These are phyloP conservation scores for Dendrobium nobile DNA, from an alignment of 106 monocot genomes.

Conservation along the genomic window DNA sequence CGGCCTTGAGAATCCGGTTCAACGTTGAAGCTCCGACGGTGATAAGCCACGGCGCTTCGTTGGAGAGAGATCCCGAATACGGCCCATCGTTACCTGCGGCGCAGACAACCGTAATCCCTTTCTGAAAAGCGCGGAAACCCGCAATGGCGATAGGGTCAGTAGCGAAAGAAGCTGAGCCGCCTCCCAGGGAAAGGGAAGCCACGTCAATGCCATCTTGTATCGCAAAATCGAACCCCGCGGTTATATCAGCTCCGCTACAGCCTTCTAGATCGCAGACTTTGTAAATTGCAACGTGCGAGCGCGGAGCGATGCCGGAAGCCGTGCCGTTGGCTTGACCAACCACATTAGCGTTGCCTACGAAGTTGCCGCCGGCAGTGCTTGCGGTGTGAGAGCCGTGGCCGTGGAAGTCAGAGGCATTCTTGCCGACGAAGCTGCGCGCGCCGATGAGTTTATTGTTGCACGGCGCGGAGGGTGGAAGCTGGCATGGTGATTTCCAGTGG, in stretches of 20 bases:
- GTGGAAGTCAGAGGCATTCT: slow-evolving; percentile 9
- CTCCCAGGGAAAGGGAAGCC: slow-evolving; percentile 34
- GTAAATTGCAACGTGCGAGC: slow-evolving; percentile 48
- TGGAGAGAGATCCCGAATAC: background rate
- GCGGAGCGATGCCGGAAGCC: slow-evolving; percentile 40
- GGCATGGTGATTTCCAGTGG: slow-evolving; percentile 30
- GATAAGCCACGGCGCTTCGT: slow-evolving; percentile 46
- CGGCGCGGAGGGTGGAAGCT: background rate
- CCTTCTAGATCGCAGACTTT: slow-evolving; percentile 23
- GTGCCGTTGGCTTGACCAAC: slow-evolving; percentile 29
- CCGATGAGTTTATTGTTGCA: slow-evolving; percentile 43
- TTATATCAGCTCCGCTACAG: slow-evolving; percentile 14
- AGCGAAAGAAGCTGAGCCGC: background rate
- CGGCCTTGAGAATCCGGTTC: slow-evolving; percentile 24
- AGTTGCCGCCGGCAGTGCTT: slow-evolving; percentile 41
- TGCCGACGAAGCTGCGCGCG: slow-evolving; percentile 4
- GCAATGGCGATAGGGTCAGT: slow-evolving; percentile 29
- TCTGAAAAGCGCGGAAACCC: slow-evolving; percentile 27
- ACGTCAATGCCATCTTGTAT: slow-evolving; percentile 42
- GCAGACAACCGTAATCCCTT: slow-evolving; percentile 39
- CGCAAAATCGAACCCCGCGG: slow-evolving; percentile 40
- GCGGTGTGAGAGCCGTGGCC: slow-evolving; percentile 57
- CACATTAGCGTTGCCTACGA: slow-evolving; percentile 18
- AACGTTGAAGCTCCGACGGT: slow-evolving; percentile 36
- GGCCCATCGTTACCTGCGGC: slow-evolving; percentile 54